Evolutionary conservation across 1,139 yeast genomes (phyloP), one percentile per base, ranked within the genome.

Genomic region (Eremothecium coryli): DNA sequence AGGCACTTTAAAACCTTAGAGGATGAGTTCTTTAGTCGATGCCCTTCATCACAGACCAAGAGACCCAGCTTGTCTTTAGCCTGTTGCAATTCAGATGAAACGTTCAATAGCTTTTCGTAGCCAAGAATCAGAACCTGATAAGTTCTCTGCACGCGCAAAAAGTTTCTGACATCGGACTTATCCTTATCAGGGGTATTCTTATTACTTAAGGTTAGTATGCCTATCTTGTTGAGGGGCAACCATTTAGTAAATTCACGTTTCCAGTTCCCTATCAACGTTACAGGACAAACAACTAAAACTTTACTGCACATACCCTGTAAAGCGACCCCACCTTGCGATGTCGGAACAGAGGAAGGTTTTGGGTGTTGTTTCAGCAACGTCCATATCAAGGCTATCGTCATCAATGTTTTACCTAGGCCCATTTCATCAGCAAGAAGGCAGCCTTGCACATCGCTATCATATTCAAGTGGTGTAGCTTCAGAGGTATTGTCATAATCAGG

Each of bases 341-440:
- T 42, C n/a, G 46, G 37, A 2, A 44, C 48, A 14, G 37, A 35
- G 3, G 51, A 41, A 29, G 52, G 55, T 29, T 57, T 50, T 0
- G 95, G 94, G 12, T 75, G 73, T 48, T 85, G 95, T 46, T 73
- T 77, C 21, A 85, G 56, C 14, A 93, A 58, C 0, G 95, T 85
- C 93, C 95, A 85, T 3, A 90, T 68, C 23, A 86, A 54, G 0
- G 94, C 54, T 4, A 90, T 88, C 0, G 96, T 76, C 73, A 80
- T 86, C 23, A 90, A 60, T 0, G 97, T 88, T 52, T 90, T 90
- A 0, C 99, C 99, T 17, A 90, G 64, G 0, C 98, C 98, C 98
- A 90, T 90, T 52, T 90, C 97, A 56, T 90, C 98, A 0, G 98
- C 98, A 32, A 90, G 58, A 5, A 90, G 61, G 2, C 93, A 90